phyloP scores from a whole-genome alignment of 73 alveolate genomes.

The Paramecium tetraurelia region DNA sequence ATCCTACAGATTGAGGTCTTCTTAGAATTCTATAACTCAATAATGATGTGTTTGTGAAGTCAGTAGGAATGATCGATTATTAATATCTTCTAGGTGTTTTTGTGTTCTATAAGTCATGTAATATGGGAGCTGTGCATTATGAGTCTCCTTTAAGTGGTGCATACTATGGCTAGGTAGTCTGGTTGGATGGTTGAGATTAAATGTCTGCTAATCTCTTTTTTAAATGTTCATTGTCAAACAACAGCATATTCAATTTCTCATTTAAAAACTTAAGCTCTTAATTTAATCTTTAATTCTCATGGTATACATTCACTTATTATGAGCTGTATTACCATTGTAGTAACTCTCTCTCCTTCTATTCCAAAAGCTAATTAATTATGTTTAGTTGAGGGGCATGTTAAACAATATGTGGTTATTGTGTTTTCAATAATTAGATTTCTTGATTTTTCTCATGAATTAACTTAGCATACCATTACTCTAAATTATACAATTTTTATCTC shows the following conservation, averaged over 20 bases:
- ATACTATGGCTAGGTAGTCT: background rate
- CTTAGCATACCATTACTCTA: background rate
- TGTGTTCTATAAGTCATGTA: background rate
- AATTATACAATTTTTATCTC: background rate
- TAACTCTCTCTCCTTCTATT: background rate
- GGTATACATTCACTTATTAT: background rate
- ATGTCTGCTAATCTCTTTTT: background rate
- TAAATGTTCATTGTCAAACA: constrained; percentile 18
- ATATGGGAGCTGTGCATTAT: background rate
- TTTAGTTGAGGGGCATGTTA: background rate
- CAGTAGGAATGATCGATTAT: background rate
- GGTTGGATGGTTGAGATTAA: background rate
- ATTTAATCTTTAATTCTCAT: background rate
- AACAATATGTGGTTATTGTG: background rate
- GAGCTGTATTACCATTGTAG: background rate
- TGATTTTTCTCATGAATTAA: constrained; percentile 1
- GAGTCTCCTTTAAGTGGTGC: background rate
- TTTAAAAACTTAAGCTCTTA: background rate
- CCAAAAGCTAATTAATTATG: background rate
- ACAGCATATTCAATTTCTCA: background rate
- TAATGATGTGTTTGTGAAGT: background rate
- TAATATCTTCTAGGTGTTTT: background rate
- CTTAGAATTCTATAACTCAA: background rate
- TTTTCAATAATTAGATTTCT: background rate
- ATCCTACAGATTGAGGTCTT: constrained; percentile 4